Conservation (phyloP, 2,329 filamentous ascomycete genomes). For the Emericellopsis atlantica region DNA sequence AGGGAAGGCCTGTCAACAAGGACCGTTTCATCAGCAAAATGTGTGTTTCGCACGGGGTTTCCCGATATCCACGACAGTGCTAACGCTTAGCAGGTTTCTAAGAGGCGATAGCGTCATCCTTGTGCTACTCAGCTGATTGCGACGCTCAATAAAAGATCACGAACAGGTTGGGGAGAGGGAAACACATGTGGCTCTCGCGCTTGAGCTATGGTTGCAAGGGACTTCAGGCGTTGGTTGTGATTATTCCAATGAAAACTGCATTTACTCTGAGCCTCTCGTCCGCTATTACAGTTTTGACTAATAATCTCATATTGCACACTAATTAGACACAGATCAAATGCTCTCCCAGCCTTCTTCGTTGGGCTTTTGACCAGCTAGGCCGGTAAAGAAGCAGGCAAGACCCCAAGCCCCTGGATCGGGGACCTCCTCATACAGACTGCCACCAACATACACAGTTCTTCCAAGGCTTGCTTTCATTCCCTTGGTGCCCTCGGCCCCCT, state of each 20-base stretch:
- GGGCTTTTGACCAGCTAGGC: slow-evolving; percentile 47
- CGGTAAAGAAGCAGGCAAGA: slow-evolving; percentile 68
- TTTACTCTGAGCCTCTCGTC: no score
- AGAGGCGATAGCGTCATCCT: slow-evolving; percentile 81
- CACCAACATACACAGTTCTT: slow-evolving; percentile 26
- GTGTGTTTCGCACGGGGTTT: slow-evolving; percentile 33
- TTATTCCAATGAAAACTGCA: no score
- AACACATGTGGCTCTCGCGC: no score
- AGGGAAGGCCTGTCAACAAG: slow-evolving; percentile 87
- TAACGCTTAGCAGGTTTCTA: slow-evolving; percentile 52
- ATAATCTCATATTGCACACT: no score
- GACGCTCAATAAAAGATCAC: not conserved
- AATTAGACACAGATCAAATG: not conserved
- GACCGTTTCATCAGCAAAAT: slow-evolving; percentile 98
- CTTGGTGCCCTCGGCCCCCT: slow-evolving; percentile 74
- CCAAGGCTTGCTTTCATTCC: slow-evolving; percentile 87
- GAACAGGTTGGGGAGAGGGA: no score
- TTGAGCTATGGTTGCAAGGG: not conserved
- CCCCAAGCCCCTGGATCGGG: slow-evolving; percentile 59
- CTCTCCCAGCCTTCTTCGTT: slow-evolving; percentile 23
- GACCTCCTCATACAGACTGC: slow-evolving; percentile 33
- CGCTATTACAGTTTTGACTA: no score
- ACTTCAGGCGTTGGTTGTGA: slow-evolving; percentile 1
- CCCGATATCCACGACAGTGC: slow-evolving; percentile 1
- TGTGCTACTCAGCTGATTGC: slow-evolving; percentile 59